phyloP scores from a whole-genome alignment of 352 stramenopile genomes.

The Phytophthora lateralis region DNA sequence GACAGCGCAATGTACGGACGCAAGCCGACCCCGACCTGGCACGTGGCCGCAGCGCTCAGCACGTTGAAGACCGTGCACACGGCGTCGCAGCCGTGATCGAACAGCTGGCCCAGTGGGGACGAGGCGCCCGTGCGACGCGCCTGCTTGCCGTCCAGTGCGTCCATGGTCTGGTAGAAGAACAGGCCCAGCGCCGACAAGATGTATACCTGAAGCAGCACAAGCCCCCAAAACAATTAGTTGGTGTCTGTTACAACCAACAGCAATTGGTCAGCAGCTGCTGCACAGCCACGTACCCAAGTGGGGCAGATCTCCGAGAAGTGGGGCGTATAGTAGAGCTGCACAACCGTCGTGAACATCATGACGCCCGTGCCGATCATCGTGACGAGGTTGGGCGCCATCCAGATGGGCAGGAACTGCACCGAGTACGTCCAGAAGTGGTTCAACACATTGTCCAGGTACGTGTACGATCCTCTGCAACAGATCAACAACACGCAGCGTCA shows the following conservation, averaged over 20 bases:
- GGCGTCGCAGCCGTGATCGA: constrained; percentile 97
- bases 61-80: constrained; percentile 85
- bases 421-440: constrained; percentile 90
- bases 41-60: constrained; percentile 71
- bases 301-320: constrained; percentile 69
- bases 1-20: constrained; percentile 64
- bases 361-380: constrained; percentile 86
- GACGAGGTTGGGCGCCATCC: constrained; percentile 92
- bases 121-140: constrained; percentile 93
- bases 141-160: constrained; percentile 99
- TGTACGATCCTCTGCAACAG: constrained; percentile 77
- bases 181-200: constrained; percentile 73
- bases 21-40: constrained; percentile 54
- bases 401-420: constrained; percentile 82
- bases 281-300: constrained; percentile 44
- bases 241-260: background rate
- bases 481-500: constrained; percentile 1
- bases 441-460: constrained; percentile 86
- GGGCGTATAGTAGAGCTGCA: constrained; percentile 81
- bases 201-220: constrained; percentile 52
- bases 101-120: constrained; percentile 97
- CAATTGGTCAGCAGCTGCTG: background rate
- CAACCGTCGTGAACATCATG: constrained; percentile 79
- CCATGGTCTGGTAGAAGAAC: constrained; percentile 97
- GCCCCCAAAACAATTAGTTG: background rate